These are phyloP conservation scores for Lactarius pseudohatsudake DNA, from an alignment of 768 basidiomycete species.

Conservation along the genomic window DNA sequence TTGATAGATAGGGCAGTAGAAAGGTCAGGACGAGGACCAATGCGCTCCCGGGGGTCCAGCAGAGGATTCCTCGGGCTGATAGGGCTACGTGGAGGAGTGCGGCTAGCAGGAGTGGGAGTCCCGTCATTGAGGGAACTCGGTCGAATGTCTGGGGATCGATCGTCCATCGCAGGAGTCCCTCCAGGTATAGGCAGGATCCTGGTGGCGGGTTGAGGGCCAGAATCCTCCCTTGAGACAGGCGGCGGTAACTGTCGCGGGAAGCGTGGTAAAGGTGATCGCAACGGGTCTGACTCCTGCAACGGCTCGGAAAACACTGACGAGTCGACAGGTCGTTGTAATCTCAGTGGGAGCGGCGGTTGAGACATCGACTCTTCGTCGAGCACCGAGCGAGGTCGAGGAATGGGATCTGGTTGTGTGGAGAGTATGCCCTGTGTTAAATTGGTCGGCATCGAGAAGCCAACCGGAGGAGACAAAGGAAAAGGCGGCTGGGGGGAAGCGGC, in stretches of 20 bases:
- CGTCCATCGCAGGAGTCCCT: slow-evolving; percentile 24
- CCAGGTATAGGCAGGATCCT: slow-evolving; percentile 26
- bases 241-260: slow-evolving; percentile 27
- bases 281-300: slow-evolving; percentile 39
- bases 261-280: slow-evolving; percentile 42
- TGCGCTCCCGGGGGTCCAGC: slow-evolving; percentile 38
- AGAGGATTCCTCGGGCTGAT: slow-evolving; percentile 51
- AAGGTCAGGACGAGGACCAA: slow-evolving; percentile 24
- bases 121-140: slow-evolving; percentile 16
- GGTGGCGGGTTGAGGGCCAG: slow-evolving; percentile 4
- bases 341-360: slow-evolving; percentile 12
- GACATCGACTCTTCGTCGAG: slow-evolving; percentile 25
- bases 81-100: slow-evolving; percentile 61
- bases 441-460: slow-evolving; percentile 6
- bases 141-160: slow-evolving; percentile 21
- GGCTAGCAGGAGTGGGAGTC: slow-evolving; percentile 9
- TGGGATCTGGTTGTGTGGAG: slow-evolving; percentile 22
- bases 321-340: slow-evolving; percentile 24
- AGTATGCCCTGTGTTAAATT: slow-evolving; percentile 11
- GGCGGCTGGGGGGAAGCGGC: slow-evolving; percentile 2
- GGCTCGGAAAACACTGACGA: slow-evolving; percentile 31
- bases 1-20: slow-evolving; percentile 15
- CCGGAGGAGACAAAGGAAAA: slow-evolving; percentile 11
- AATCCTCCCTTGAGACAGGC: slow-evolving; percentile 25
- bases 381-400: slow-evolving; percentile 26